Evolutionary conservation across 2,329 filamentous ascomycete species (phyloP).

Genomic region (Penicillium brevicompactum): DNA sequence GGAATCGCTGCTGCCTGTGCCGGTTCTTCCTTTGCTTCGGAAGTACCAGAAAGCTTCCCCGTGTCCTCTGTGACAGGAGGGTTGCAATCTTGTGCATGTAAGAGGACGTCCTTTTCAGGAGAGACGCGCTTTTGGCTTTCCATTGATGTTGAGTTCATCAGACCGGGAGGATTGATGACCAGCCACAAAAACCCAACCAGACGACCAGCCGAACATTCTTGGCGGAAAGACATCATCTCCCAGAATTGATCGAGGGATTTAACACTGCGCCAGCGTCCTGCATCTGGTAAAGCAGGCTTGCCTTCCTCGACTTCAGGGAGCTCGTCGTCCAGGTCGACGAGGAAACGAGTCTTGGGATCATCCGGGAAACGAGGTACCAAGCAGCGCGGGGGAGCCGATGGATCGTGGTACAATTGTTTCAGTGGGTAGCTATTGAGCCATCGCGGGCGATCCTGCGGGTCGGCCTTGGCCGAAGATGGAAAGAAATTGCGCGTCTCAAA

Average conservation of each 20-base stretch:
- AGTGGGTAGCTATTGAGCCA: constrained; percentile 69
- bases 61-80: neutral
- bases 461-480: constrained; percentile 55
- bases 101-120: neutral
- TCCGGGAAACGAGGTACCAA: constrained; percentile 91
- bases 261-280: constrained; percentile 79
- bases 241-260: constrained; percentile 88
- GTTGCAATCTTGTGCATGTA: neutral
- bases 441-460: constrained; percentile 37
- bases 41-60: neutral
- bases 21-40: neutral
- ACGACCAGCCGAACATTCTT: constrained; percentile 91
- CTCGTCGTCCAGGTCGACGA: constrained; percentile 86
- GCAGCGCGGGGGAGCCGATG: constrained; percentile 74
- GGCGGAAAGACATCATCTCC: constrained; percentile 96
- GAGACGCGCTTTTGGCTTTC: constrained; percentile 23
- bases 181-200: constrained; percentile 96
- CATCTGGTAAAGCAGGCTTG: constrained; percentile 46
- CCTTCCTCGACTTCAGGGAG: constrained; percentile 48
- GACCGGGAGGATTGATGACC: constrained; percentile 68
- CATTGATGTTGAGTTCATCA: constrained; percentile 39
- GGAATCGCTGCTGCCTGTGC: neutral
- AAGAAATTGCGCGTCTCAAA: constrained; percentile 79
- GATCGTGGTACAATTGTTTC: constrained; percentile 69
- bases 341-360: constrained; percentile 88